phyloP scores from a whole-genome alignment of 257 asterid genomes.

The Gentiana dahurica region DNA sequence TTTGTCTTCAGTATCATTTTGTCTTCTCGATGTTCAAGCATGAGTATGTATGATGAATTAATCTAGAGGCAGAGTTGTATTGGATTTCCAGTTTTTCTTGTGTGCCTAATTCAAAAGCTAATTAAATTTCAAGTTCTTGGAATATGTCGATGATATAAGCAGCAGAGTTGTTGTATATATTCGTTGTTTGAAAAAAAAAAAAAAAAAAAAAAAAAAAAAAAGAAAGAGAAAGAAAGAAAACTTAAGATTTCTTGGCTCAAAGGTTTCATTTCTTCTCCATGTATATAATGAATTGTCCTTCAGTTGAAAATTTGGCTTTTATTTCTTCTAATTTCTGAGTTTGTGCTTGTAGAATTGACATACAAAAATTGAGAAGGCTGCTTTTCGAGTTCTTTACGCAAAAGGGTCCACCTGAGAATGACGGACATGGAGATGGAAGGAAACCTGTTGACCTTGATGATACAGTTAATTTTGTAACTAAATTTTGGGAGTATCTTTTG shows the following conservation, averaged over 20 bases:
- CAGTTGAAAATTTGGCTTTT: slow-evolving; percentile 3
- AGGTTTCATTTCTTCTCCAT: slow-evolving; percentile 31
- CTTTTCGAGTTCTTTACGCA: slow-evolving; percentile 49
- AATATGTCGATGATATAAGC: slow-evolving; percentile 70
- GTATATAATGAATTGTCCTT: slow-evolving; percentile 2
- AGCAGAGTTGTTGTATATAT: slow-evolving; percentile 14
- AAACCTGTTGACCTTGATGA: slow-evolving; percentile 66
- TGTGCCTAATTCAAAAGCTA: too few relatives aligned
- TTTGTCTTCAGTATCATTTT: too few relatives aligned
- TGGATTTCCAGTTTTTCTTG: too few relatives aligned
- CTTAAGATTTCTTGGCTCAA: slow-evolving; percentile 71
- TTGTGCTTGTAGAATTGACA: slow-evolving; percentile 44
- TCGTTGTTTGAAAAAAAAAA: too few relatives aligned
- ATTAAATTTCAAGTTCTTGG: slow-evolving; percentile 11
- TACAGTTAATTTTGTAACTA: slow-evolving; percentile 70
- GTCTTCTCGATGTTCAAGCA: too few relatives aligned
- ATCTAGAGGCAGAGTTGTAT: too few relatives aligned
- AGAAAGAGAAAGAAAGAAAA: too few relatives aligned
- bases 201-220: too few relatives aligned
- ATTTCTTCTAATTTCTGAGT: slow-evolving; percentile 1
- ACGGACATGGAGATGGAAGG: slow-evolving; percentile 36
- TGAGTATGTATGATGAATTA: too few relatives aligned
- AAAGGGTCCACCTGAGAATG: slow-evolving; percentile 30
- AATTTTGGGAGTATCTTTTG: slow-evolving; percentile 24
- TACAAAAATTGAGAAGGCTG: slow-evolving; percentile 60